These are phyloP conservation scores for Schizophyllum amplum DNA, from an alignment of 1,284 basidiomycete species.

Conservation along the genomic window DNA sequence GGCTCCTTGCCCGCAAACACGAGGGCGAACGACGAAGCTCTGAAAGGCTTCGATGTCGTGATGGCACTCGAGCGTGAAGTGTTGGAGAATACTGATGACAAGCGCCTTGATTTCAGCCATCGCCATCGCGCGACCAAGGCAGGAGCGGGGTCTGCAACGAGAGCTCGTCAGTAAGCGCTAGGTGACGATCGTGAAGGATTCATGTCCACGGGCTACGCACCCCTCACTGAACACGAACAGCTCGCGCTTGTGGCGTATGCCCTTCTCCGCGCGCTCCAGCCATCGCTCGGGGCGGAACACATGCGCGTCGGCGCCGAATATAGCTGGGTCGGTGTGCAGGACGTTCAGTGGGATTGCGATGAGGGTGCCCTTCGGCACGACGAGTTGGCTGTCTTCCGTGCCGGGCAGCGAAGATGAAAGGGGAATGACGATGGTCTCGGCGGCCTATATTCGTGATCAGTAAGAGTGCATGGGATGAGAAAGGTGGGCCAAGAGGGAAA, in stretches of 20 bases:
- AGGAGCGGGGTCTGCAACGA: conserved; percentile 39
- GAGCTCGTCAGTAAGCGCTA: too few species aligned
- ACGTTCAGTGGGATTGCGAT: conserved; percentile 49
- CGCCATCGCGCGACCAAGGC: conserved; percentile 48
- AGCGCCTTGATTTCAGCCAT: conserved; percentile 48
- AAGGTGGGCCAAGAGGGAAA: not conserved
- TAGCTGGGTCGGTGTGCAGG: conserved; percentile 39
- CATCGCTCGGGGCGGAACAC: conserved; percentile 52
- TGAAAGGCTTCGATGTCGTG: conserved; percentile 50
- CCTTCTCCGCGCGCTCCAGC: conserved; percentile 31
- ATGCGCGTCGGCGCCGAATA: conserved; percentile 51
- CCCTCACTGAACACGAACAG: conserved; percentile 50
- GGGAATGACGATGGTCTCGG: conserved; percentile 38
- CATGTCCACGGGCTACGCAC: too few species aligned
- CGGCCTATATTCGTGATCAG: conserved; percentile 26
- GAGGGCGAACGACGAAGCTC: conserved; percentile 54
- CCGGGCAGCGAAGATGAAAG: conserved; percentile 41
- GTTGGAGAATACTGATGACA: conserved; percentile 37
- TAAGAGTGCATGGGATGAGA: not conserved
- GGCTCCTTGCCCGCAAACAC: conserved; percentile 37
- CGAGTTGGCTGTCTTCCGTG: conserved; percentile 28
- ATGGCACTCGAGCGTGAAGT: conserved; percentile 41
- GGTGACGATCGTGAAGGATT: too few species aligned
- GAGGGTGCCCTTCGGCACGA: conserved; percentile 48
- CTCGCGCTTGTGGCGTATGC: conserved; percentile 27